Base-by-base conservation (phyloP, 106 monocot species). In the Chionographis japonica region DNA sequence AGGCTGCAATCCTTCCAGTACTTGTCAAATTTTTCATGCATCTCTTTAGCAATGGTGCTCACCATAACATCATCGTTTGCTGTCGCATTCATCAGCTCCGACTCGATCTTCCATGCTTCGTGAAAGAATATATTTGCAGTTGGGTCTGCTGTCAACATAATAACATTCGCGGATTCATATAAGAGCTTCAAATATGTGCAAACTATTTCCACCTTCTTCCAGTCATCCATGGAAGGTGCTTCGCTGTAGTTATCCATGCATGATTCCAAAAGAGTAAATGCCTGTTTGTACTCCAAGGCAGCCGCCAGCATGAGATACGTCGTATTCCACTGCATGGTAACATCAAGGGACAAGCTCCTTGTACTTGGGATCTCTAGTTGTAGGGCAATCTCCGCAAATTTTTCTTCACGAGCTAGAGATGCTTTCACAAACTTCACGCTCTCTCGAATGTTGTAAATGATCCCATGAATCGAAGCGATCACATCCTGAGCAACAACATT, bases 1-100 rank as follows among this genome's bases (percentile, higher is more conserved):
- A 95, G 84, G 80, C 74, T 91, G 78, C 88, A 86, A 56, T 91
- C 95, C 56, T 81, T 91, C 95, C 95, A 95, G 54, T 95, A 95
- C 70, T 86, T 91, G 73, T 95, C 95, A 75, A 95, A 95, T 65
- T 82, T 95, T 56, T 88, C 95, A 46, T 95, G 81, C 85, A 95
- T 91, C 35, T 82, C 83, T 52, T 76, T 80, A 2, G 91, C 84
- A 46, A 88, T 76, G 12, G 61, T 38, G 37, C 85, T 80, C 11
- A 82, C 75, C 10, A 79, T 43, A 6, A 56, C 40, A 54, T 91
- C 86, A 37, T 86, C 86, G 70, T 65, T 78, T n/a, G 13, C 37
- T 40, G 71, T 61, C 3, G 77, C 85, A 66, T 79, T 79, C 14
- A 52, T 71, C 43, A 95, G 65, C 74, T 91, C 91, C 19, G 81